These are phyloP conservation scores for Rosa persica DNA, from an alignment of 306 rosid species.

Conservation along the genomic window DNA sequence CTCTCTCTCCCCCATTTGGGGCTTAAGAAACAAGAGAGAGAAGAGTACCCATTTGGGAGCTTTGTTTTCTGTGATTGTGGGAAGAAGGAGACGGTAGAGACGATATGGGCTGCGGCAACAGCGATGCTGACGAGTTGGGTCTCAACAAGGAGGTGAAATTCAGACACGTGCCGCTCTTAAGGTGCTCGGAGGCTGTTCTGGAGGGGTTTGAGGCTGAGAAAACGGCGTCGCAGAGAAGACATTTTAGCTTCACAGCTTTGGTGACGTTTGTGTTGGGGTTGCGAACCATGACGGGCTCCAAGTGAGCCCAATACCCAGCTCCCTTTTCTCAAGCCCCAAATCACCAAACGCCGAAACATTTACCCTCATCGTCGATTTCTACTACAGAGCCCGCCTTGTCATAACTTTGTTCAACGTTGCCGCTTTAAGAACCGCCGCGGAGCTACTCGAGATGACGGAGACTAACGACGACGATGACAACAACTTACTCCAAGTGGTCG, in stretches of 20 bases:
- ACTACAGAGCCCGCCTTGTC: constrained; percentile 53
- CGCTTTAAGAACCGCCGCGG: constrained; percentile 71
- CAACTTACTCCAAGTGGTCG: constrained; percentile 47
- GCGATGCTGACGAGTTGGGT: constrained; percentile 40
- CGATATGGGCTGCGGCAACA: constrained; percentile 77
- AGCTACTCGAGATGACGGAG: constrained; percentile 66
- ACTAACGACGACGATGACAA: constrained; percentile 23
- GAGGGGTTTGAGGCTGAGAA: too few species aligned
- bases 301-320: constrained; percentile 97
- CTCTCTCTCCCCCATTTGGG: neutral
- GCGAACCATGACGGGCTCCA: constrained; percentile 77
- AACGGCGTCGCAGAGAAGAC: too few species aligned
- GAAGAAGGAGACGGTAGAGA: constrained; percentile 57
- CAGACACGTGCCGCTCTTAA: constrained; percentile 87
- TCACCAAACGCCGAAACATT: constrained; percentile 45
- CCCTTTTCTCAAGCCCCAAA: constrained; percentile 27
- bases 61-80: constrained; percentile 57
- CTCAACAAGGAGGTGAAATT: constrained; percentile 59
- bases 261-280: too few species aligned
- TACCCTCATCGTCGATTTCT: constrained; percentile 56
- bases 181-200: constrained; percentile 86
- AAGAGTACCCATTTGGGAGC: constrained; percentile 44
- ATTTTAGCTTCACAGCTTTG: too few species aligned
- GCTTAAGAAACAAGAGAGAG: constrained; percentile 24
- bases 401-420: constrained; percentile 65